These are phyloP conservation scores for Echinochloa phyllopogon DNA, from an alignment of 176 grass and related monocot species.

Conservation along the genomic window DNA sequence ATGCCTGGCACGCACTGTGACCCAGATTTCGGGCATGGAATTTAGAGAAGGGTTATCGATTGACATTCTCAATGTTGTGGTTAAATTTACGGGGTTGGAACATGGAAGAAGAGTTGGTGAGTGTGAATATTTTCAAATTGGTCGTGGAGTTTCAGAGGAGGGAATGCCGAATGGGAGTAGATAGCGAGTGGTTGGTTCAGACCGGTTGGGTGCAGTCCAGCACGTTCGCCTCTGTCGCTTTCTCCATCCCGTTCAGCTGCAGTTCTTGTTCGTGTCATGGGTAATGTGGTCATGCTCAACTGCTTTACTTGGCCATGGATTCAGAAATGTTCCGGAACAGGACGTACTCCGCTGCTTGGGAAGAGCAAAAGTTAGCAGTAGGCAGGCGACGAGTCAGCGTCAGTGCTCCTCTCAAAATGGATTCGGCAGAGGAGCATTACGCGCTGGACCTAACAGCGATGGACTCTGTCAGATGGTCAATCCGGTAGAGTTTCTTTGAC, in stretches of 20 bases:
- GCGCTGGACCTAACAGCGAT: constrained; percentile 31
- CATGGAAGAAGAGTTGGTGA: background rate
- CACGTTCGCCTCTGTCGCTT: background rate
- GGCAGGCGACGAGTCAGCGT: background rate
- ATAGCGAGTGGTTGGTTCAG: constrained; percentile 59
- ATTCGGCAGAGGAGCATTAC: constrained; percentile 50
- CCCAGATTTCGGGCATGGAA: background rate
- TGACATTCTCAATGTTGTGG: background rate
- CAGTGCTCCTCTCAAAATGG: background rate
- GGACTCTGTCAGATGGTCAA: constrained; percentile 12
- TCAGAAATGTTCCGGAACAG: background rate
- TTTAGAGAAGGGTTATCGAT: background rate
- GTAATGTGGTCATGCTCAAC: background rate
- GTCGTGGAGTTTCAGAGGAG: background rate
- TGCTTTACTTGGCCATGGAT: background rate
- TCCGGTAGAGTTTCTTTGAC: constrained; percentile 8
- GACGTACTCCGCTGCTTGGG: background rate
- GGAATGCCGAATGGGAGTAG: constrained; percentile 36
- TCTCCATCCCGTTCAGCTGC: background rate
- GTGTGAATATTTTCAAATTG: background rate
- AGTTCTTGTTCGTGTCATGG: background rate
- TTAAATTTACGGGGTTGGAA: background rate
- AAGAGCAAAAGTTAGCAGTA: background rate
- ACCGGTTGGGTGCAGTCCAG: constrained; percentile 43
- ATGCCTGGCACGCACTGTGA: too few relatives aligned